Base-by-base conservation (phyloP, 106 monocot genomes). In the Dactylorhiza incarnata region DNA sequence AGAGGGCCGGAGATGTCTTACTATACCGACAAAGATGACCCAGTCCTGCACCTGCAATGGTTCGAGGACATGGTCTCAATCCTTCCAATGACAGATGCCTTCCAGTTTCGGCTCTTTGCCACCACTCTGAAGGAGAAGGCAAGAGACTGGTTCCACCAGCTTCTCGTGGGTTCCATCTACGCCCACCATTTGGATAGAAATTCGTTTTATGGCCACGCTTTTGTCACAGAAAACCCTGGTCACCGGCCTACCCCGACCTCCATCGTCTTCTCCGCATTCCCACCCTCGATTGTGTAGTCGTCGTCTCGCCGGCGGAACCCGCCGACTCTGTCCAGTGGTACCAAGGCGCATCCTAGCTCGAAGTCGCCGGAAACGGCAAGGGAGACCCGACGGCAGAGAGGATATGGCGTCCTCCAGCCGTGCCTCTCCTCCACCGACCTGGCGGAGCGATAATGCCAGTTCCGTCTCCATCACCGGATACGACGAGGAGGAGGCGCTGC, bases 401-500 rank as follows among this genome's bases (percentile, higher is more conserved):
- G 37, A 4, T 48, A 50, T 52, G 73, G 73, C 73, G 26, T 37
- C 68, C 19, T 16, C 69, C 26, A 24, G 55, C 69, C 37, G 45
- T 16, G 17, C 46, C 17, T 26, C 61, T 44, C 61, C 73, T 14
- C 20, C 45, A 48, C 56, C 71, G 20, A 12, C 14, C 22, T 45
- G 71, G 53, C 46, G 54, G 53, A 15, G 19, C 45, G 72, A 72
- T n/a, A 44, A 11, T 2, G 49, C 22, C 17, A 22, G 22, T 72
- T 13, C 72, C 2, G 6, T 14, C 43, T 49, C 29, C 43, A 29
- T 9, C 72, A 23, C 25, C 56, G 22, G 43, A 47, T 80, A 75
- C 71, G 81, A 81, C 48, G 81, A 75, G 71, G 81, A 81, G 71
- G 67, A 68, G 58, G 76, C 75, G 76, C 24, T 65, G 47, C 24